phyloP scores from a whole-genome alignment of 345 rosid genomes.

The Raphanus sativus region DNA sequence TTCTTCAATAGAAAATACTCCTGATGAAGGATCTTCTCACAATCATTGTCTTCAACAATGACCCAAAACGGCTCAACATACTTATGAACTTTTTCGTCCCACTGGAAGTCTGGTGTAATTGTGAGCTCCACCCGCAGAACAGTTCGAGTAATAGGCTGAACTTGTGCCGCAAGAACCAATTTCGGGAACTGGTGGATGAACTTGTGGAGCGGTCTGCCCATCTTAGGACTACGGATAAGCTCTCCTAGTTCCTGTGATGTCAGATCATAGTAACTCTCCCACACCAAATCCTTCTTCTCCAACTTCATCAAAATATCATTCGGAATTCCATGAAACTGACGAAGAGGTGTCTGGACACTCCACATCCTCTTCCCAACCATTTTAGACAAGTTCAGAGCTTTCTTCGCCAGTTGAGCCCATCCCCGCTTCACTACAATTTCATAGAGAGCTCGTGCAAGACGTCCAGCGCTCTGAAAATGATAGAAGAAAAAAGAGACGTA shows the following conservation, averaged over 20 bases:
- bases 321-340: constrained; percentile 85
- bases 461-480: constrained; percentile 74
- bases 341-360: constrained; percentile 94
- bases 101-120: constrained; percentile 85
- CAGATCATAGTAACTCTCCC: constrained; percentile 95
- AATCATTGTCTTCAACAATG: constrained; percentile 89
- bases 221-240: constrained; percentile 75
- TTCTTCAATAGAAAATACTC: constrained; percentile 91
- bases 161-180: constrained; percentile 76
- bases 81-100: constrained; percentile 95
- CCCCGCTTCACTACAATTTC: constrained; percentile 92
- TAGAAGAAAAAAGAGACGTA: constrained; percentile 14
- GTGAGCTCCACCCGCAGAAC: constrained; percentile 82
- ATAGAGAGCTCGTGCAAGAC: constrained; percentile 87
- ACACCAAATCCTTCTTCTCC: constrained; percentile 96
- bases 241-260: constrained; percentile 92
- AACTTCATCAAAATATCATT: constrained; percentile 79
- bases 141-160: constrained; percentile 89
- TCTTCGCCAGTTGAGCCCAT: constrained; percentile 94
- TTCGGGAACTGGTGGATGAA: constrained; percentile 91
- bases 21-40: constrained; percentile 90
- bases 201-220: constrained; percentile 89
- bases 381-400: constrained; percentile 86
- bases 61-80: constrained; percentile 98
- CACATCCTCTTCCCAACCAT: constrained; percentile 96